Evolutionary conservation across 805 yeast species (phyloP).

Genomic region (Candida parachauliodes): DNA sequence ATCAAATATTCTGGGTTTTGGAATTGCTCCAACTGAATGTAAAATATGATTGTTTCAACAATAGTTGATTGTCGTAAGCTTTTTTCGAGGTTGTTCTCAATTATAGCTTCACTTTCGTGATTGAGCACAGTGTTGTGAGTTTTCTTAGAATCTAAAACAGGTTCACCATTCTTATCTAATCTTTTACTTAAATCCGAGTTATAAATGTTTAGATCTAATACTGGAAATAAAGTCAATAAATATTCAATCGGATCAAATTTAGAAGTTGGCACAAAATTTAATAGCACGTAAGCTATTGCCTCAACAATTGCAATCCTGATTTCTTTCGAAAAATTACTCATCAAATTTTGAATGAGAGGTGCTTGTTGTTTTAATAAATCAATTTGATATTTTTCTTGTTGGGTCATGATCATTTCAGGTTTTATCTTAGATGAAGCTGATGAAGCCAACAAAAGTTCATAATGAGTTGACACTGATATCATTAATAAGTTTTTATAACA

Average conservation of each 20-base stretch:
- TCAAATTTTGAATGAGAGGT: conserved; percentile 25
- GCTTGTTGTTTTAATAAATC: conserved; percentile 27
- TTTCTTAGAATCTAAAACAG: conserved; percentile 14
- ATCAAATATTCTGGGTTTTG: conserved; percentile 37
- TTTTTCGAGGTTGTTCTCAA: conserved; percentile 17
- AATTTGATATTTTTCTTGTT: conserved; percentile 36
- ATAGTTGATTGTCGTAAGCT: conserved; percentile 27
- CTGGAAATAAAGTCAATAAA: conserved; percentile 25
- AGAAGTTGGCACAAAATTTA: conserved; percentile 37
- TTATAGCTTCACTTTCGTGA: conserved; percentile 27
- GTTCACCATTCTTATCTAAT: conserved; percentile 18
- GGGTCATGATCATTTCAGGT: conserved; percentile 39
- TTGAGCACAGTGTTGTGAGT: conserved; percentile 18
- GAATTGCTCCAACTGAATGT: conserved; percentile 38
- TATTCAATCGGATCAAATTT: conserved; percentile 34
- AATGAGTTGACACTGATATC: conserved; percentile 31
- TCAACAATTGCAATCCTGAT: conserved; percentile 37
- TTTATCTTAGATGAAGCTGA: conserved; percentile 39
- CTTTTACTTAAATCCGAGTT: conserved; percentile 17
- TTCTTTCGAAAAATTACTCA: conserved; percentile 31
- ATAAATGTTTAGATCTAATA: conserved; percentile 32
- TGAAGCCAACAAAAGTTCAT: conserved; percentile 32
- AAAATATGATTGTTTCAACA: conserved; percentile 31
- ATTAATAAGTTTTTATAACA: conserved; percentile 30
- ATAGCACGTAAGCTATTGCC: conserved; percentile 28